Evolutionary conservation across 2,329 filamentous ascomycete species (phyloP), one percentile per base, ranked within the genome.

Genomic region (Sclerotinia sclerotiorum): DNA sequence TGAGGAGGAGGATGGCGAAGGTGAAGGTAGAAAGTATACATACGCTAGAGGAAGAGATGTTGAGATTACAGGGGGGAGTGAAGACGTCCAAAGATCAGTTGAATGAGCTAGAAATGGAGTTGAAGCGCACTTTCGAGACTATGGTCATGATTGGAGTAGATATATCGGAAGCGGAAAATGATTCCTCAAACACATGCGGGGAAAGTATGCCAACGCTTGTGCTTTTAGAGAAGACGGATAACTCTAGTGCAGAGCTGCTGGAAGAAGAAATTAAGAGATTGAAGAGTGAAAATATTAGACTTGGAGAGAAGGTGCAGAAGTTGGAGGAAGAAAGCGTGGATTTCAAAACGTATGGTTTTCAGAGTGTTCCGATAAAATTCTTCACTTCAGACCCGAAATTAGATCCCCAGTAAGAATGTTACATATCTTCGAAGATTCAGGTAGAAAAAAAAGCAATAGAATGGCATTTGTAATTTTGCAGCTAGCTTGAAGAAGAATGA

Each of bases 241-340:
- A 0, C 5, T 0, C 27, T 3, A 11, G 44, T 2, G 13, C 29
- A 2, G 44, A 19, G 1, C 11, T 8, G 0, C 32, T 35, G 21
- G 7, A 24, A 1, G 44, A 35, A n/a, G 44, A 62, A 35, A 24
- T 62, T 7, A 24, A 39, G 3, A 27, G 15, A 27, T 24, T 51
- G 29, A 21, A 27, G 29, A 24, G 15, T 19, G 58, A 62, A 27
- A 51, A 39, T 11, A 2, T 7, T 2, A 39, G 29, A 49, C 29
- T 62, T 35, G n/a, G 19, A n/a, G 24, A 1, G 11, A 35, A 19
- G 21, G 4, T 51, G 35, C 60, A 13, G 29, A 7, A 27, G 13
- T 4, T 62, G 4, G 21, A 51, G n/a, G 46, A 27, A 39, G 46
- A 39, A 13, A 39, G 10, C 10, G 4, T 19, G 5, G 24, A 52